phyloP scores from a whole-genome alignment of 1,139 yeast species.

The Williopsis jadinii region DNA sequence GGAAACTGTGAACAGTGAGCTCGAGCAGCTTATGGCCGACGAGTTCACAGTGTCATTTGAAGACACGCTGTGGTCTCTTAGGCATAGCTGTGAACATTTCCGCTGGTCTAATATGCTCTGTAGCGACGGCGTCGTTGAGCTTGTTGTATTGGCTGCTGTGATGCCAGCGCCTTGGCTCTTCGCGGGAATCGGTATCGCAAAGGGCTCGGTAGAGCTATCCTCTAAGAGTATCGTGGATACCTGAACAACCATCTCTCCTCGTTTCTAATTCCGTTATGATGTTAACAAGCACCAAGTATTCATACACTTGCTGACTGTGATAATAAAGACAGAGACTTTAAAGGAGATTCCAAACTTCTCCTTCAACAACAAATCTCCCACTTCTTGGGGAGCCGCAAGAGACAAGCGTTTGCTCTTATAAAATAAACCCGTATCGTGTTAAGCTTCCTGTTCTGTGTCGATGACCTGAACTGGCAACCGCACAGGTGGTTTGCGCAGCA shows the following conservation, averaged over 20 bases:
- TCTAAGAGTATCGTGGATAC: constrained; percentile 1
- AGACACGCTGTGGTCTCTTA: not conserved
- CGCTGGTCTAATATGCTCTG: constrained; percentile 18
- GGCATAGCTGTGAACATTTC: not conserved
- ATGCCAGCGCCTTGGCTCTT: not conserved
- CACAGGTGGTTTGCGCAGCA: too few relatives aligned
- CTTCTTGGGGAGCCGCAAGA: too few relatives aligned
- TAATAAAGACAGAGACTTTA: too few relatives aligned
- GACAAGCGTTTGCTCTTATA: too few relatives aligned
- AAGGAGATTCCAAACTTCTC: too few relatives aligned
- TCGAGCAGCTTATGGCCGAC: constrained; percentile 7
- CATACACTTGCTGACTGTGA: too few relatives aligned
- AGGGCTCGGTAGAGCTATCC: constrained; percentile 2
- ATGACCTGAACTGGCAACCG: too few relatives aligned
- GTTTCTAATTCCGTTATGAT: too few relatives aligned
- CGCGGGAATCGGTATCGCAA: constrained; percentile 19
- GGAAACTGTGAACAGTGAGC: constrained; percentile 1
- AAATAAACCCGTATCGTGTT: too few relatives aligned
- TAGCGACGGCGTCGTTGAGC: constrained; percentile 19
- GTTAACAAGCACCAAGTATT: too few relatives aligned
- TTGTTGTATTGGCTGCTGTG: not conserved
- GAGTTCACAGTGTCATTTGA: constrained; percentile 2
- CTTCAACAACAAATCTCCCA: too few relatives aligned
- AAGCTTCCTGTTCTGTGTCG: too few relatives aligned
- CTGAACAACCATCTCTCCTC: not conserved